A percentile compares a stretch with the other conserved stretches of the same genome.
phyloP scores from a whole-genome alignment of 352 stramenopile species.

The Achlya hypogyna region DNA sequence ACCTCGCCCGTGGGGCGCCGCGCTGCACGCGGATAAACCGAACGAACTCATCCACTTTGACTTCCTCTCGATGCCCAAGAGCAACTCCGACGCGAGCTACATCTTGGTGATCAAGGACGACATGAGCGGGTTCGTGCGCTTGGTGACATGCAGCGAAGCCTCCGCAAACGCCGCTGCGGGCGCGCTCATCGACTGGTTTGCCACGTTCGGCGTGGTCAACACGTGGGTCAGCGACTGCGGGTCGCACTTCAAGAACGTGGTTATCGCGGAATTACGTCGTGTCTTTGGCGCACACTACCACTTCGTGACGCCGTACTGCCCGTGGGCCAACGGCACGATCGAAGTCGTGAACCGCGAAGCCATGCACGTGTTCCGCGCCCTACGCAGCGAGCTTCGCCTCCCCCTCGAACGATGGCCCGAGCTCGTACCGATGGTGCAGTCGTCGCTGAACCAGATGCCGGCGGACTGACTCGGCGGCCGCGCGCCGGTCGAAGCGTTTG shows the following conservation, averaged over 20 bases:
- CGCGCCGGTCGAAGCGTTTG: conserved; percentile 27
- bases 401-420: no score
- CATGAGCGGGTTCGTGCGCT: neutral
- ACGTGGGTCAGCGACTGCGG: conserved; percentile 28
- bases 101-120: conserved; percentile 13
- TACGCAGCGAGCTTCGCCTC: conserved; percentile 26
- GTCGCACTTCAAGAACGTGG: conserved; percentile 30
- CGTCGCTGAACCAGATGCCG: conserved; percentile 22
- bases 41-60: no score
- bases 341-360: conserved; percentile 28
- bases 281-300: conserved; percentile 22
- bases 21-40: no score
- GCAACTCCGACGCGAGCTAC: no score
- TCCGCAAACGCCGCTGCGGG: neutral
- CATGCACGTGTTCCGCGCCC: conserved; percentile 5
- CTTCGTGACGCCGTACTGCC: conserved; percentile 28
- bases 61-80: no score
- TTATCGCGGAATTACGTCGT: neutral
- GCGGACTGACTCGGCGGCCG: conserved; percentile 21
- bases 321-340: conserved; percentile 34
- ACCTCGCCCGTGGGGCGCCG: no score
- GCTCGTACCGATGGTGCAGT: no score
- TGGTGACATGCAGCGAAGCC: neutral
- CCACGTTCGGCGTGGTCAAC: conserved; percentile 13
- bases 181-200: conserved; percentile 24